phyloP scores from a whole-genome alignment of 192 early-diverging fungal genomes.

The Oehlia diaphana region DNA sequence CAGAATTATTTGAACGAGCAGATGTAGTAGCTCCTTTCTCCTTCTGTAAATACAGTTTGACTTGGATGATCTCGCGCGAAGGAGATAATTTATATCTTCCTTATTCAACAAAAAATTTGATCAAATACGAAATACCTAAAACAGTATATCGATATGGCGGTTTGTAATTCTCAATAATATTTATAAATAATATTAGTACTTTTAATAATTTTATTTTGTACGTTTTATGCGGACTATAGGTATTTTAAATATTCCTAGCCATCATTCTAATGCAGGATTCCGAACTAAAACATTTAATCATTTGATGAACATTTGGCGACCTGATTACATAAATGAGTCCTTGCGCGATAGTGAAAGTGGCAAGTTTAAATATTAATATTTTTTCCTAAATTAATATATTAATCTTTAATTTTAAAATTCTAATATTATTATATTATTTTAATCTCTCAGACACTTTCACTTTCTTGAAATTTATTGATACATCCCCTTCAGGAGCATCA shows the following conservation, averaged over 20 bases:
- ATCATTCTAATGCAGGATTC: conserved; percentile 44
- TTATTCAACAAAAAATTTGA: conserved; percentile 63
- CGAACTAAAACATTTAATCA: conserved; percentile 46
- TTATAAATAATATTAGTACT: not conserved
- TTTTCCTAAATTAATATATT: not conserved
- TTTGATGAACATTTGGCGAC: conserved; percentile 59
- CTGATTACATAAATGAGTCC: conserved; percentile 54
- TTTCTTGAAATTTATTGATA: conserved; percentile 57
- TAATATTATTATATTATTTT: conserved; percentile 9
- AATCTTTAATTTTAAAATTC: not conserved
- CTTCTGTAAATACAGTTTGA: conserved; percentile 57
- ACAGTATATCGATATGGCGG: conserved; percentile 67
- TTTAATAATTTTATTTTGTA: not conserved
- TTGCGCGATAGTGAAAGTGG: conserved; percentile 36
- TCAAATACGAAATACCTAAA: conserved; percentile 68
- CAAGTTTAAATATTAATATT: conserved; percentile 10
- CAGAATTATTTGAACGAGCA: conserved; percentile 84
- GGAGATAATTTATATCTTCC: conserved; percentile 54
- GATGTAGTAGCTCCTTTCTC: conserved; percentile 75
- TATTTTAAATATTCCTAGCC: conserved; percentile 43
- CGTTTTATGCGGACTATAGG: conserved; percentile 12
- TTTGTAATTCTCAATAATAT: not conserved
- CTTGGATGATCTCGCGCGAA: conserved; percentile 63
- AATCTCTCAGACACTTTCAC: conserved; percentile 48
- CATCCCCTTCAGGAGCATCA: conserved; percentile 45